Evolutionary conservation across 2,329 filamentous ascomycete species (phyloP), one percentile per base, ranked within the genome.

Genomic region (Reticulascus tulasneorum): DNA sequence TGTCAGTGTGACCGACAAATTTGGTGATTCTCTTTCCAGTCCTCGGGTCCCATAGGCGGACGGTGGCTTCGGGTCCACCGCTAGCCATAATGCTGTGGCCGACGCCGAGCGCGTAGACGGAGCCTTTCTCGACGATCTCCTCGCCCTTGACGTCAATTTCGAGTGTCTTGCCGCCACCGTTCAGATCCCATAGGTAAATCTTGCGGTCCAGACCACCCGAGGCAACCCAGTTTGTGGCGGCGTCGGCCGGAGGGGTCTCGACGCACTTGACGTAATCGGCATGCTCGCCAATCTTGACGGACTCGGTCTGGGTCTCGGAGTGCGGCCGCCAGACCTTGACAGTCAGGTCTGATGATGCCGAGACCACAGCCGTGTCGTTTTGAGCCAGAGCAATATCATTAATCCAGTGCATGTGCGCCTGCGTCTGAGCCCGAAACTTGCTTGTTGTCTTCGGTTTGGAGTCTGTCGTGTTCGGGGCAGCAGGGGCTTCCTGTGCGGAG

Each of bases 181-280:
- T 86, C 37, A 98, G 68, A 63, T 98, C 93, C 93, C 93, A 98
- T 7, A 97, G 69, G 53, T 79, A 86, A 46, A 98, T 88, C 56
- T 89, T 91, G 50, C 91, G 82, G 61, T 98, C 93, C 22, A 98
- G 74, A 2, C 91, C 93, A 28, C 90, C 93, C 3, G 91, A 95
- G 6, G 90, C 93, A 13, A 97, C 84, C 91, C 91, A 98, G 50
- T 83, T 81, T 36, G 79, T 76, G 25, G 78, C 71, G 26, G 71
- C 64, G 48, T 77, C 72, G 27, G 56, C 53, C 49, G 68, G 55
- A 8, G 91, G 87, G 7, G 86, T 85, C 13, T 90, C 87, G 23
- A 98, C 75, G 49, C 88, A 90, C 64, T 97, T 98, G 56, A 95
- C 90, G 56, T 97, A 98, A 69, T 98, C 93, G 52, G 82, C 84